Conservation (phyloP, 768 basidiomycete genomes). For the Exidia glandulosa region DNA sequence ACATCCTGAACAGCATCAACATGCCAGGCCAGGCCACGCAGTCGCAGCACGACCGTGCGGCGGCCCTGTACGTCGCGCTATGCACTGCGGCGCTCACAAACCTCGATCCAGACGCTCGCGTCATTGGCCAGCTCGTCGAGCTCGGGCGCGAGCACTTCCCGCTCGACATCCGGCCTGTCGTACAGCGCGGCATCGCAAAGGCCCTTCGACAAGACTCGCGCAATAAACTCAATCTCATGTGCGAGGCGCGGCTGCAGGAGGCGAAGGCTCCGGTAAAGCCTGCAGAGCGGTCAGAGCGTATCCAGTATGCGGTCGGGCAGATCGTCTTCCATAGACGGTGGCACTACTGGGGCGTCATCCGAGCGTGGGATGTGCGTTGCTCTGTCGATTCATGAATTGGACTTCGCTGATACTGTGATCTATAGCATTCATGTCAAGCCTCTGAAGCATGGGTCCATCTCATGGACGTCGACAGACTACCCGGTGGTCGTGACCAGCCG, state of each 20-base stretch:
- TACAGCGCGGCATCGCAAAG: neutral
- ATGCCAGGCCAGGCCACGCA: neutral
- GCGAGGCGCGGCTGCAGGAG: neutral
- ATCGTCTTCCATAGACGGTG: neutral
- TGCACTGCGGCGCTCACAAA: neutral
- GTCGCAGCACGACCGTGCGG: neutral
- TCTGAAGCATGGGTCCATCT: slow-evolving; percentile 31
- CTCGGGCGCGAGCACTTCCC: neutral
- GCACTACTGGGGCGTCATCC: neutral
- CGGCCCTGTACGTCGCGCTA: neutral
- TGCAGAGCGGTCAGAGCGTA: neutral
- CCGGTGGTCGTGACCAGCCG: slow-evolving; percentile 34
- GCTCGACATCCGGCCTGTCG: neutral
- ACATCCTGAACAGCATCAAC: neutral
- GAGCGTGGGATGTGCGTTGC: neutral
- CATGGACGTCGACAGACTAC: slow-evolving; percentile 31
- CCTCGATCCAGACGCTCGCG: neutral
- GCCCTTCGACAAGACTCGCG: neutral
- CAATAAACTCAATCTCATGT: neutral
- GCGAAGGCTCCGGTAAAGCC: neutral
- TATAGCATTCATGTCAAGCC: slow-evolving; percentile 22
- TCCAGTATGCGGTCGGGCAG: neutral
- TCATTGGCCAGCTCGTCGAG: neutral
- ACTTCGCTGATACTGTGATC: neutral
- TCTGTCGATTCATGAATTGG: neutral